Evolutionary conservation across 225 moss, liverwort and hornwort genomes (phyloP), one percentile per base, ranked within the genome.

Genomic region (Straminergon stramineum): DNA sequence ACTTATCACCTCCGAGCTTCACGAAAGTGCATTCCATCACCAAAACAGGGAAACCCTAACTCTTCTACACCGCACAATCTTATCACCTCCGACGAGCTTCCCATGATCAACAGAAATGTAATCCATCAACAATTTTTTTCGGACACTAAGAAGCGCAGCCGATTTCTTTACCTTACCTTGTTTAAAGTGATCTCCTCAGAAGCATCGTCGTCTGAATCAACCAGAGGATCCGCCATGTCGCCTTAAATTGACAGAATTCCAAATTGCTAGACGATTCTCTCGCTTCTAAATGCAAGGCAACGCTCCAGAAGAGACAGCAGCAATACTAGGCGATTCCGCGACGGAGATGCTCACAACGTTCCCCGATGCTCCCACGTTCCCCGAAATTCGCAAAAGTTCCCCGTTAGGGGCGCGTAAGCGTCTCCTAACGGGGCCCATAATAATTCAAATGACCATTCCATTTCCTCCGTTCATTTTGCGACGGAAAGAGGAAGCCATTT

Each of bases 121-220:
- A 24, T 41, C n/a, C 28, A 63, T 51, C 41, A n/a, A 23, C 56
- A 79, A 43, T 17, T 15, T 4, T 34, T 39, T 55, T 41, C 56
- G 34, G 41, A 65, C 80, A 85, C 32, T 32, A 77, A 56, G 43
- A 81, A 62, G 27, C 84, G 62, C 23, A 55, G 52, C 14, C 34
- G 24, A n/a, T 39, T 43, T 87, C 9, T 62, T 43, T 89, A 94
- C 94, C 92, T 91, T 85, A n/a, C n/a, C n/a, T n/a, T n/a, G n/a
- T 57, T 81, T 81, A 94, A 84, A 48, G 94, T 93, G 79, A 94
- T 79, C 85, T 91, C 93, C 51, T 93, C 94, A 39, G 93, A 93
- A 11, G 68, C 88, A 81, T 94, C 91, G 19, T 91, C 89, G 81
- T 94, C 93, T 68, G 89, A 89, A 53, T 89, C 87, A n/a, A 77